A percentile compares a stretch with the other conserved stretches of the same genome.
These are phyloP conservation scores for Vigna radiata DNA, from an alignment of 306 rosid genomes.

Conservation along the genomic window DNA sequence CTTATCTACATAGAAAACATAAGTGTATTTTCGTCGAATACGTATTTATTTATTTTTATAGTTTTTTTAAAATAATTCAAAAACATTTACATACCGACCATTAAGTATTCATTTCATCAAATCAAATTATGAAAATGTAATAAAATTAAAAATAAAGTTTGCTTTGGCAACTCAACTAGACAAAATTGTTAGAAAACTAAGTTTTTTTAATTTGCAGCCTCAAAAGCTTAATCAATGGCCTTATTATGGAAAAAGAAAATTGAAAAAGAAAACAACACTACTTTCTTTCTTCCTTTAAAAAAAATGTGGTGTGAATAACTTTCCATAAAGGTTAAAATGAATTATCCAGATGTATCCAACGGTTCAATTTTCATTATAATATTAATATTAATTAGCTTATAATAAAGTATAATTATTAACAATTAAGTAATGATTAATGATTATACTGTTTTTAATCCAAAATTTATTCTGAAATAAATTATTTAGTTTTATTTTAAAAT, in stretches of 20 bases:
- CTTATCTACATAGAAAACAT: neutral
- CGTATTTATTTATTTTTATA: neutral
- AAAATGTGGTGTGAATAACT: too few relatives aligned
- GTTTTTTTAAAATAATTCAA: neutral
- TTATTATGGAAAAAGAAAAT: neutral
- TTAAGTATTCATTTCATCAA: neutral
- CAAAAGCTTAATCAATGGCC: neutral
- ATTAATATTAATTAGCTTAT: too few relatives aligned
- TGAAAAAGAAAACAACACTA: neutral
- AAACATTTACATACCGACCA: neutral
- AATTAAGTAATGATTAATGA: too few relatives aligned
- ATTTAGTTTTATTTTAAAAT: too few relatives aligned
- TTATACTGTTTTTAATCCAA: too few relatives aligned
- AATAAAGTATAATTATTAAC: too few relatives aligned
- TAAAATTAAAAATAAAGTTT: neutral
- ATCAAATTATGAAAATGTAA: neutral
- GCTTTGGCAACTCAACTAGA: conserved; percentile 7
- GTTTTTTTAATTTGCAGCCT: conserved; percentile 11
- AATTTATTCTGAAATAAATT: too few relatives aligned
- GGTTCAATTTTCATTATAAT: too few relatives aligned
- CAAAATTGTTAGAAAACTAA: neutral
- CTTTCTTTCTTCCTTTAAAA: too few relatives aligned
- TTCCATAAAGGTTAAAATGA: too few relatives aligned
- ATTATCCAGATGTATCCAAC: too few relatives aligned
- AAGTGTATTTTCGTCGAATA: neutral